phyloP scores from a whole-genome alignment of 2,329 filamentous ascomycete genomes.

The Aspergillus sp. region DNA sequence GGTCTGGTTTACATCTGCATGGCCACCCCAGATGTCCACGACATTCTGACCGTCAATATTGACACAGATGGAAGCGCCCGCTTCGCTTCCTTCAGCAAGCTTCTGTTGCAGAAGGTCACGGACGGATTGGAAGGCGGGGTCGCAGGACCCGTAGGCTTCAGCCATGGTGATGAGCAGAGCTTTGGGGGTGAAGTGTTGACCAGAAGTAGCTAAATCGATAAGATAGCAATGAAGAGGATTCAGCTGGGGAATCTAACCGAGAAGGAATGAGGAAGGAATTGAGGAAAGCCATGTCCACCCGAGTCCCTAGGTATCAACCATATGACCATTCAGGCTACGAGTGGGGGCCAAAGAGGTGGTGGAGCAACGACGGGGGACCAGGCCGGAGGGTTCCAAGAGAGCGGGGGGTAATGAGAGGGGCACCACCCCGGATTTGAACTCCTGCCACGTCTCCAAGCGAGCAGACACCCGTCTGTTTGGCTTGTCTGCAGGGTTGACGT shows the following conservation, averaged over 20 bases:
- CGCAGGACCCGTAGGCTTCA: conserved; percentile 25
- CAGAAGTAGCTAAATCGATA: not conserved
- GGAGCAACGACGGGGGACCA: too few species aligned
- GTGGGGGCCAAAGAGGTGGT: too few species aligned
- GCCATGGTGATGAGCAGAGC: conserved; percentile 7
- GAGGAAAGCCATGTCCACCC: too few species aligned
- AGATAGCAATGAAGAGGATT: not conserved
- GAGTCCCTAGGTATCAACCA: too few species aligned
- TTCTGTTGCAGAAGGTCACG: conserved; percentile 24
- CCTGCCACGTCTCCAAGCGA: too few species aligned
- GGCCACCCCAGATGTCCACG: conserved; percentile 36
- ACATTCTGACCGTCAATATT: conserved; percentile 43
- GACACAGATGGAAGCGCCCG: conserved; percentile 34
- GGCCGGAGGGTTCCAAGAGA: too few species aligned
- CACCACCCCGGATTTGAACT: too few species aligned
- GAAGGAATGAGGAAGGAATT: not conserved
- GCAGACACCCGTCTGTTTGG: too few species aligned
- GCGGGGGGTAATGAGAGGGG: too few species aligned
- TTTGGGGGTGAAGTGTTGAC: not conserved
- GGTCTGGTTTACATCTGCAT: conserved; percentile 18
- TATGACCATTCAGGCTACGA: too few species aligned
- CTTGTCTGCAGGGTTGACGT: too few species aligned
- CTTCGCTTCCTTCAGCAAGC: conserved; percentile 30
- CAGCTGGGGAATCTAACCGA: not conserved
- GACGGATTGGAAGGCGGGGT: conserved; percentile 28